These are phyloP conservation scores for Phytophthora multivora DNA, from an alignment of 352 stramenopile species.

Conservation along the genomic window DNA sequence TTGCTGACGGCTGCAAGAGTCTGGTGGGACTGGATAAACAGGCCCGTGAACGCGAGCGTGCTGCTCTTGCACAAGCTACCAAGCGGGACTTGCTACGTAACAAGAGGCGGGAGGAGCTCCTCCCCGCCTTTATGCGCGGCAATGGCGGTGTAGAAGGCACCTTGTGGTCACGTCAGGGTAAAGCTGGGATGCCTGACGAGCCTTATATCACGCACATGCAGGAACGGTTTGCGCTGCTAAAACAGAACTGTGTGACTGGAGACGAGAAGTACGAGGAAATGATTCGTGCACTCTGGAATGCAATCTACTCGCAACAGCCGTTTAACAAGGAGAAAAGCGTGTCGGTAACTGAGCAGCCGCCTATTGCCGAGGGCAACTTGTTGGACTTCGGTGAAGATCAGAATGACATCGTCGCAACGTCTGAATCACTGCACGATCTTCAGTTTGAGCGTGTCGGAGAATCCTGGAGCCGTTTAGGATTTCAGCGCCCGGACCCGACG, in stretches of 20 bases:
- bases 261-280: constrained; percentile 69
- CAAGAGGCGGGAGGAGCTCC: constrained; percentile 54
- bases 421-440: constrained; percentile 20
- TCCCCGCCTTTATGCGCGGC: constrained; percentile 56
- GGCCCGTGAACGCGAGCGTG: constrained; percentile 76
- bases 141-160: constrained; percentile 34
- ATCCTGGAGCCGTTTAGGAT: constrained; percentile 81
- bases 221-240: constrained; percentile 62
- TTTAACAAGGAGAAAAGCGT: constrained; percentile 34
- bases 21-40: constrained; percentile 70
- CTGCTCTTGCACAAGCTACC: constrained; percentile 74
- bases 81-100: constrained; percentile 72
- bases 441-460: constrained; percentile 77
- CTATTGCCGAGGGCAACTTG: constrained; percentile 34
- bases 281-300: constrained; percentile 63
- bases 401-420: not conserved
- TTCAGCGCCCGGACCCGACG: constrained; percentile 84
- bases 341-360: constrained; percentile 14
- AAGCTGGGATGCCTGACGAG: constrained; percentile 57
- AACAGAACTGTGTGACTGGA: constrained; percentile 70
- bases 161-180: constrained; percentile 64
- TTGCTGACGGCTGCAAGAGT: constrained; percentile 79
- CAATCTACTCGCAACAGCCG: constrained; percentile 62
- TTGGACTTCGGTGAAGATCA: constrained; percentile 30
- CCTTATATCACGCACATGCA: constrained; percentile 69